Evolutionary conservation across 257 asterid genomes (phyloP).

Genomic region (Marsdenia floribunda): DNA sequence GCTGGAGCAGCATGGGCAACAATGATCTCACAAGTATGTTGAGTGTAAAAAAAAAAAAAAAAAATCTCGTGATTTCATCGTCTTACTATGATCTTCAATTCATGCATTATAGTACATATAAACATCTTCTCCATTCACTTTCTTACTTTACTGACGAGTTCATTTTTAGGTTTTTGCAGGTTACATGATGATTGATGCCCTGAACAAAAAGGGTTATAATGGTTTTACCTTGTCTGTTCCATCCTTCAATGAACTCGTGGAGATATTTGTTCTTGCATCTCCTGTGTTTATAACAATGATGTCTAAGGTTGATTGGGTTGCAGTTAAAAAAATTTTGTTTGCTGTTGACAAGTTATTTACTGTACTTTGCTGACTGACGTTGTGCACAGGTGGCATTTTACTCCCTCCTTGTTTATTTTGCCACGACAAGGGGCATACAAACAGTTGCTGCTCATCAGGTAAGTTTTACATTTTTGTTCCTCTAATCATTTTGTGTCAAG

Average conservation of each 20-base stretch:
- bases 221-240: constrained; percentile 83
- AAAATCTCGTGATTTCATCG: neutral
- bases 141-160: constrained; percentile 11
- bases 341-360: constrained; percentile 12
- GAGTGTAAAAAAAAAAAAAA: neutral
- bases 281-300: constrained; percentile 91
- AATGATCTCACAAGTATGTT: constrained; percentile 81
- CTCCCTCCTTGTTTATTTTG: constrained; percentile 81
- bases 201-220: constrained; percentile 72
- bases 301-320: constrained; percentile 63
- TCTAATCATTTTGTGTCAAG: constrained; percentile 4
- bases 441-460: constrained; percentile 94
- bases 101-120: neutral
- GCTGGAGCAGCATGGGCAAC: constrained; percentile 99
- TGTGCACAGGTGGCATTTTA: constrained; percentile 65
- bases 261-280: constrained; percentile 80
- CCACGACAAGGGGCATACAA: constrained; percentile 84
- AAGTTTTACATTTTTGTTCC: constrained; percentile 11
- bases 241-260: constrained; percentile 54
- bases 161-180: constrained; percentile 80
- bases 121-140: neutral
- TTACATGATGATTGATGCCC: constrained; percentile 79
- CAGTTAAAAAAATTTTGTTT: constrained; percentile 7
- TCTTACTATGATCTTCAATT: constrained; percentile 7
- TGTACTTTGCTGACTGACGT: constrained; percentile 20